These are phyloP conservation scores for Mycena rosella DNA, from an alignment of 768 basidiomycete genomes.

Conservation along the genomic window DNA sequence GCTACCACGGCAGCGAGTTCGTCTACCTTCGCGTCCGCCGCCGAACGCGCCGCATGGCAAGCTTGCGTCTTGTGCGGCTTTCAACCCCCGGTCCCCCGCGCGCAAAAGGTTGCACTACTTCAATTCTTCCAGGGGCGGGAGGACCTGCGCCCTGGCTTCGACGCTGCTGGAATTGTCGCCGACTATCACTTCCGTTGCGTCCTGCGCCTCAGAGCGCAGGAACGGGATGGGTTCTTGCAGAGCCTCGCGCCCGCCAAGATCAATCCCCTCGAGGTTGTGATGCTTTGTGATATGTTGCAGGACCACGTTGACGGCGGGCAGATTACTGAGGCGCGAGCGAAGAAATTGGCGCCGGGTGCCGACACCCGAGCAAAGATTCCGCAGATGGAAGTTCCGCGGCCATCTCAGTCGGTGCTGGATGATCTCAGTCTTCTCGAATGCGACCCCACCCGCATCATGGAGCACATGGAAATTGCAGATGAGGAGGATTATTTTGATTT, in stretches of 20 bases:
- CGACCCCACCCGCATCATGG: not conserved
- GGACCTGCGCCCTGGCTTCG: not conserved
- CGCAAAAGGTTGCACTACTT: not conserved
- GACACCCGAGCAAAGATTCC: not conserved
- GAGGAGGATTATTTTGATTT: conserved; percentile 2
- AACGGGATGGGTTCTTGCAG: not conserved
- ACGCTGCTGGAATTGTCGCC: not conserved
- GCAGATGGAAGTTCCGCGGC: not conserved
- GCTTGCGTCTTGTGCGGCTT: conserved; percentile 1
- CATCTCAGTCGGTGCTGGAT: not conserved
- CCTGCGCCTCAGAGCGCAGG: not conserved
- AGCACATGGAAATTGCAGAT: not conserved
- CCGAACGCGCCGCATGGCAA: not conserved
- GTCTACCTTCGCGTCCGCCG: not conserved
- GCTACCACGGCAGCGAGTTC: not conserved
- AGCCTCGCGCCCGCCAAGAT: not conserved
- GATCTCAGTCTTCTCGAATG: not conserved
- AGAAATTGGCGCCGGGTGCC: no score
- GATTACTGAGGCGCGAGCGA: no score
- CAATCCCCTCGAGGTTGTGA: not conserved
- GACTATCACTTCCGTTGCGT: not conserved
- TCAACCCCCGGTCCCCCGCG: not conserved
- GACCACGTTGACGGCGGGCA: not conserved
- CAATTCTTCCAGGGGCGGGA: not conserved
- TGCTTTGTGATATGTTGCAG: conserved; percentile 4